Base-by-base conservation (phyloP, 176 grass and related monocot genomes). In the Alloteropsis semialata region DNA sequence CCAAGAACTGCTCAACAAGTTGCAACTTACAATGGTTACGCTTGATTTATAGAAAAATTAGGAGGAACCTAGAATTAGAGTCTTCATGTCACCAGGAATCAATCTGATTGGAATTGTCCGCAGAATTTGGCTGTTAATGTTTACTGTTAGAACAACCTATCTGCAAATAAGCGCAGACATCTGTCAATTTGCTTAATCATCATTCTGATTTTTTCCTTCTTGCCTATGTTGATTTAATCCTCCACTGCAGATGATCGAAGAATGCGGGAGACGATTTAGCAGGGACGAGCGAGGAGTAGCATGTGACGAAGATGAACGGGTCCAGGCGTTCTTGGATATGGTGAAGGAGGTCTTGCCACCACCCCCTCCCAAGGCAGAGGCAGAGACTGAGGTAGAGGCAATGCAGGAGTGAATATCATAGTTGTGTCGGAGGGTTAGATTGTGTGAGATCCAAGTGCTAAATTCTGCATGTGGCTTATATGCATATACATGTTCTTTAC, bases 321-420 rank as follows among this genome's bases (percentile, higher is more conserved):
- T 80, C 55, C 6, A 78, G 6, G 86, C 86, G 22, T 70, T 94
- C 28, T 27, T 91, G 70, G 41, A 86, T 41, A 38, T 91, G 38
- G 80, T 91, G 33, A 76, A 88, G 2, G 88, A 88, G 70, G 65
- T 88, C 63, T 88, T 88, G 4, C 92, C 91, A 41, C 60, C 55
- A 65, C 68, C 85, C 32, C 66, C 75, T 49, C 57, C 62, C 16
- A 86, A 77, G 49, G 69, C 61, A 21, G 85, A 87, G 48, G 55
- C n/a, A 1, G 55, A 32, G 59, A 14, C 0, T 0, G 22, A 76
- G 46, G 54, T 51, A 15, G 78, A 88, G 39, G 19, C 12, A 22
- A 38, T 12, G 77, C 30, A 38, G 77, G 77, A 80, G 13, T 80
- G 77, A 80, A 12, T 18, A 21, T 37, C 21, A 21, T 50, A n/a